These are phyloP conservation scores for Globisporangium camurandrum DNA, from an alignment of 352 stramenopile genomes.

Conservation along the genomic window DNA sequence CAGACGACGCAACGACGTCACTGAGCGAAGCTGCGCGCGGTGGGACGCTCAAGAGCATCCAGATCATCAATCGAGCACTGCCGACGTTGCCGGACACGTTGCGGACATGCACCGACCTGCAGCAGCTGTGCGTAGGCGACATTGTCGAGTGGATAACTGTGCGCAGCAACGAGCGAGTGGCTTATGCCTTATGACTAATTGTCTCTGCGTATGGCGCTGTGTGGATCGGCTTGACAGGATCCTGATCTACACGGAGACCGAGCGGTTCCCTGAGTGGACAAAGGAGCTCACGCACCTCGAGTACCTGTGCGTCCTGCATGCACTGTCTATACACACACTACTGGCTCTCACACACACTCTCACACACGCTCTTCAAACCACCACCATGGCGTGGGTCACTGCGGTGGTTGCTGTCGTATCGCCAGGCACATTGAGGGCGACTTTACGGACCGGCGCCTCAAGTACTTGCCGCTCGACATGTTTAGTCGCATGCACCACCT, in stretches of 20 bases:
- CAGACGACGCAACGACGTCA: slow-evolving; percentile 7
- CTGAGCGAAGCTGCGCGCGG: slow-evolving; percentile 3
- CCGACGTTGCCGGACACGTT: slow-evolving; percentile 10
- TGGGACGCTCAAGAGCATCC: slow-evolving; percentile 8
- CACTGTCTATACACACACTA: neutral
- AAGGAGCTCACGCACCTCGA: slow-evolving; percentile 9
- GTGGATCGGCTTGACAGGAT: slow-evolving; percentile 2
- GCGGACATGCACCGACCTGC: slow-evolving; percentile 5
- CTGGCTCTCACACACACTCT: neutral
- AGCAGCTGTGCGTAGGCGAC: slow-evolving; percentile 17
- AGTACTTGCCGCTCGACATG: slow-evolving; percentile 9
- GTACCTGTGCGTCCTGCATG: slow-evolving; percentile 9
- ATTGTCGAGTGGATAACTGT: too few relatives aligned
- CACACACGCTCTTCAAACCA: neutral
- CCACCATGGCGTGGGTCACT: neutral
- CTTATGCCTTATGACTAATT: too few relatives aligned
- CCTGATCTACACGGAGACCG: slow-evolving; percentile 15
- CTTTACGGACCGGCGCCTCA: slow-evolving; percentile 8
- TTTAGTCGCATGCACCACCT: slow-evolving; percentile 10
- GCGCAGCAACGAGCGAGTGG: too few relatives aligned
- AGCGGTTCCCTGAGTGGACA: slow-evolving; percentile 11
- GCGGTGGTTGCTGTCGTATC: too few relatives aligned
- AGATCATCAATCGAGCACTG: slow-evolving; percentile 16
- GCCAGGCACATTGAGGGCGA: slow-evolving; percentile 14
- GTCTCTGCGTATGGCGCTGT: too few relatives aligned